Evolutionary conservation across 108 stramenopile species (phyloP), one percentile per base, ranked within the genome.

Genomic region (Epipyxis sp.): DNA sequence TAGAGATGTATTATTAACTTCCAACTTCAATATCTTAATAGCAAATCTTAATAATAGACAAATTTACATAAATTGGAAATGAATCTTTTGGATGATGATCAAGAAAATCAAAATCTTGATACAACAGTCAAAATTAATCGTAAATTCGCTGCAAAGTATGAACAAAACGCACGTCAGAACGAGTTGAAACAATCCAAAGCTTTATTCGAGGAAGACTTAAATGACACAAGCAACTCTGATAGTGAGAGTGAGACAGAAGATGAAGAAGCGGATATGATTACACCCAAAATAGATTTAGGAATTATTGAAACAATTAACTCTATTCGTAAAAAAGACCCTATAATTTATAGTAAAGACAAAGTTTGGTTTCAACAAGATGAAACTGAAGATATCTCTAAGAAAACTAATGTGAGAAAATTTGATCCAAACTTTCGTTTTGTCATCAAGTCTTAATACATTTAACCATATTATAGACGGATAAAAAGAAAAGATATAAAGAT

Each of bases 401-500:
- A n/a, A n/a, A n/a, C n/a, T 57, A n/a, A 57, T n/a, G 25, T n/a
- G 54, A 57, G 25, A 57, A n/a, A n/a, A 57, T n/a, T n/a, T n/a
- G n/a, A n/a, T n/a, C n/a, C n/a, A n/a, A n/a, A n/a, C n/a, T n/a
- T n/a, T n/a, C n/a, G n/a, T n/a, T n/a, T n/a, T n/a, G n/a, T n/a
- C n/a, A n/a, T n/a, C n/a, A n/a, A n/a, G n/a, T n/a, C n/a, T n/a
- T n/a, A n/a, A n/a, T n/a, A n/a, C n/a, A n/a, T n/a, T n/a, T n/a
- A n/a, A n/a, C n/a, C n/a, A n/a, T n/a, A n/a, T n/a, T n/a, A n/a
- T n/a, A 80, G 34, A 29, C 42, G 76, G 76, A 45, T 0, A 83
- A 83, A 69, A 43, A 20, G 25, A 71, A 80, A 85, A 82, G 78
- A 1, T 96, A 91, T 90, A 96, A 95, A 81, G 99, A 99, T 83